Evolutionary conservation across 2,329 filamentous ascomycete species (phyloP).

Genomic region (Aspergillus quadricinctus): DNA sequence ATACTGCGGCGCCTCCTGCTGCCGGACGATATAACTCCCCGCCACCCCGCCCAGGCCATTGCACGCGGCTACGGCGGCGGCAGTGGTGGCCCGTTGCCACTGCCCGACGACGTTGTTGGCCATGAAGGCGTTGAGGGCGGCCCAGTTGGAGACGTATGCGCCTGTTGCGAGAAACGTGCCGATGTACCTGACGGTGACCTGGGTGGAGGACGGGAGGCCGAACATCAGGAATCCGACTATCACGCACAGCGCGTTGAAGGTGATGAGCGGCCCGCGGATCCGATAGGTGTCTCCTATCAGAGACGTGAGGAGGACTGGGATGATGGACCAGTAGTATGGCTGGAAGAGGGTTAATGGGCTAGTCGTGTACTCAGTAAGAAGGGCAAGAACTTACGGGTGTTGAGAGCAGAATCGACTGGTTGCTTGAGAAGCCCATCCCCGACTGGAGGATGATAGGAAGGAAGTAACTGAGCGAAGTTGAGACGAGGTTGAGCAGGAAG

Average conservation of each 20-base stretch:
- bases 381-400: slow-evolving; percentile 44
- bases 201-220: slow-evolving; percentile 50
- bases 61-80: slow-evolving; percentile 56
- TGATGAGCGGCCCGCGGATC: slow-evolving; percentile 59
- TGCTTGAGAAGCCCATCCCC: slow-evolving; percentile 53
- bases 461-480: slow-evolving; percentile 62
- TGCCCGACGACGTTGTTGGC: slow-evolving; percentile 61
- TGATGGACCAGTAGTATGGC: slow-evolving; percentile 63
- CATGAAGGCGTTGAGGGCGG: slow-evolving; percentile 60
- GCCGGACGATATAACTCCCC: slow-evolving; percentile 61
- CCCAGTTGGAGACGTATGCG: slow-evolving; percentile 66
- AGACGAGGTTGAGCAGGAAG: slow-evolving; percentile 64
- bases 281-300: slow-evolving; percentile 58
- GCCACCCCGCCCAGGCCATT: slow-evolving; percentile 63
- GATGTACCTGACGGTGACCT: slow-evolving; percentile 59
- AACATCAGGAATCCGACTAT: slow-evolving; percentile 63
- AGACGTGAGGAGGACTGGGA: slow-evolving; percentile 61
- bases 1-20: slow-evolving; percentile 59
- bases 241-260: slow-evolving; percentile 60
- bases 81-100: slow-evolving; percentile 61
- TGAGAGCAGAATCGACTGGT: slow-evolving; percentile 57
- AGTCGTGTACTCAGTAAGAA: neutral
- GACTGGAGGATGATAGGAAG: slow-evolving; percentile 55
- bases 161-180: slow-evolving; percentile 64
- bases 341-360: slow-evolving; percentile 5